Evolutionary conservation across 1,284 basidiomycete genomes (phyloP), one percentile per base, ranked within the genome.

Genomic region (Moesziomyces parantarcticus): DNA sequence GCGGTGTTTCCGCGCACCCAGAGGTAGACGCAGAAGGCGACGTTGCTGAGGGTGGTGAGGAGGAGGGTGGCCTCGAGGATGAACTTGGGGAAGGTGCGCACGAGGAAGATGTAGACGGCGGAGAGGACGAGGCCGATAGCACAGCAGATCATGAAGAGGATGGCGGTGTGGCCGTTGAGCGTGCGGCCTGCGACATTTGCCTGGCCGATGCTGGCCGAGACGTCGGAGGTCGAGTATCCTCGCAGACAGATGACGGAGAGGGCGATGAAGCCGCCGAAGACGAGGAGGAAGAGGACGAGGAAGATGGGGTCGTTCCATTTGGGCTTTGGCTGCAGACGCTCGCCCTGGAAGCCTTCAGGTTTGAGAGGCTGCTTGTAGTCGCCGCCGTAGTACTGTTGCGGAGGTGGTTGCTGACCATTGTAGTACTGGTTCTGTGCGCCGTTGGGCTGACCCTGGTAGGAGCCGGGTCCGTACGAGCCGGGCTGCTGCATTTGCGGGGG

Each of bases 101-200:
- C 88, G 64, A 93, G 85, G 54, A 88, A 81, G 49, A 89, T 85
- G 74, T 88, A 85, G 51, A 85, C 39, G 42, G 80, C 54, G 3
- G 84, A 81, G 11, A 90, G 87, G 16, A 90, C 80, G 18, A 91
- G 83, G 3, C 88, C 89, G 23, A 89, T 86, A 7, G 86, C 90
- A 14, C 88, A 88, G 55, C 89, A 88, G 46, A 91, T 84, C 43
- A 91, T 87, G 43, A 93, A 87, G 36, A 94, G 88, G 80, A 91
- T 91, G 9, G 88, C 86, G 0, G 90, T 87, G 86, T 85, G 84
- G 14, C 67, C 62, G 94, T 87, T 83, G 92, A 90, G 20, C 87
- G 84, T 87, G 94, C 92, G 20, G 91, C 93, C 74, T 4, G 53
- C 47, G 93, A 88, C 29, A 92, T 90, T 13, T 91, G 93, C 43